phyloP scores from a whole-genome alignment of 73 alveolate genomes.

The Tetrahymena thermophila region DNA sequence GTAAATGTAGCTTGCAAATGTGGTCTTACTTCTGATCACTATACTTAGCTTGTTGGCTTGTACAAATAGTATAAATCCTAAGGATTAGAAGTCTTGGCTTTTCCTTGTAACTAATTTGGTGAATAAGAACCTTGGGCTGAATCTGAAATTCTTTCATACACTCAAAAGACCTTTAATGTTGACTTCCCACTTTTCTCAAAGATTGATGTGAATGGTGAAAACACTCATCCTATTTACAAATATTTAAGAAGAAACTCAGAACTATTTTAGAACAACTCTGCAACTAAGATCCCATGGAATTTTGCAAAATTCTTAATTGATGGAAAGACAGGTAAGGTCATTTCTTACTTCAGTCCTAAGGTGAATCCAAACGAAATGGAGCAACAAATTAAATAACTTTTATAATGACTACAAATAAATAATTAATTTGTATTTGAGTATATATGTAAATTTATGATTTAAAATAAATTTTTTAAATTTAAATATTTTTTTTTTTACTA shows the following conservation, averaged over 20 bases:
- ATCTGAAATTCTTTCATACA: conserved; percentile 50
- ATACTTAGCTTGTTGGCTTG: not conserved
- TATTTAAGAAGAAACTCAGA: conserved; percentile 34
- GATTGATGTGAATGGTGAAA: conserved; percentile 69
- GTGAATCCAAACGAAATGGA: conserved; percentile 18
- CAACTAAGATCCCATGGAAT: conserved; percentile 50
- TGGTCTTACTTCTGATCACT: not conserved
- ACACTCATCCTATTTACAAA: conserved; percentile 35
- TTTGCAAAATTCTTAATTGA: conserved; percentile 57
- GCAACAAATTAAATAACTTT: too few species aligned
- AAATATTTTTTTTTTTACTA: too few species aligned
- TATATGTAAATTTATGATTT: too few species aligned
- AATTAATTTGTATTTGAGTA: too few species aligned
- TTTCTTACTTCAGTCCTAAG: conserved; percentile 13
- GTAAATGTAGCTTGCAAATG: conserved; percentile 30
- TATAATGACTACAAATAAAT: not conserved
- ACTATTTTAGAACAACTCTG: not conserved
- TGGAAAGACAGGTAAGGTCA: conserved; percentile 39
- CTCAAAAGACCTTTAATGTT: conserved; percentile 46
- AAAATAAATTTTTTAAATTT: too few species aligned
- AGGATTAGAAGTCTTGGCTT: conserved; percentile 25
- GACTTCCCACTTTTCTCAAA: conserved; percentile 64
- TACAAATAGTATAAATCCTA: not conserved
- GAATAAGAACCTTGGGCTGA: conserved; percentile 73
- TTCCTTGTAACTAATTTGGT: conserved; percentile 70